Evolutionary conservation across 2,329 filamentous ascomycete genomes (phyloP).

Genomic region (Dryadomyces quercus-mongolicae): DNA sequence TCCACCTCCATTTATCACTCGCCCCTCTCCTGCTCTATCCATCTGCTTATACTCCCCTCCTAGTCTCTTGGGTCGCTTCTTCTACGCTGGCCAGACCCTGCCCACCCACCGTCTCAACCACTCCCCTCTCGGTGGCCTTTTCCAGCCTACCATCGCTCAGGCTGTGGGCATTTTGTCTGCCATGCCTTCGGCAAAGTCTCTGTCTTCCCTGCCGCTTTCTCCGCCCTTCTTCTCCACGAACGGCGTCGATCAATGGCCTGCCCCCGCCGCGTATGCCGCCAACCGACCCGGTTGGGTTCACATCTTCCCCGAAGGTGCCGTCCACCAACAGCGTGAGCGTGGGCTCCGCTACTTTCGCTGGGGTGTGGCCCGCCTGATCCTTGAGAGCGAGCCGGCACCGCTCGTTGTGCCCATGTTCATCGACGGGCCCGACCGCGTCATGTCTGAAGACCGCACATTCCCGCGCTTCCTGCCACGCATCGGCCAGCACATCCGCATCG

Average conservation of each 20-base stretch:
- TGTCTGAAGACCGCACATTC: slow-evolving; percentile 71
- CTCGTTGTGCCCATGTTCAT: slow-evolving; percentile 92
- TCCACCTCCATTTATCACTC: neutral
- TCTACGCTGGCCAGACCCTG: slow-evolving; percentile 77
- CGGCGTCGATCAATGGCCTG: slow-evolving; percentile 50
- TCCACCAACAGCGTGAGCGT: slow-evolving; percentile 71
- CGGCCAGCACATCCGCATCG: slow-evolving; percentile 57
- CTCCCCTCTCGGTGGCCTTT: slow-evolving; percentile 70
- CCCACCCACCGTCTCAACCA: slow-evolving; percentile 75
- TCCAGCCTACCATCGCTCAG: slow-evolving; percentile 80
- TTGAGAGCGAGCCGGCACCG: slow-evolving; percentile 74
- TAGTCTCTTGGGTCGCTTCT: slow-evolving; percentile 65
- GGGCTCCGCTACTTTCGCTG: slow-evolving; percentile 96
- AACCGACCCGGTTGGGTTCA: slow-evolving; percentile 79
- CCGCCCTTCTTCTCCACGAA: slow-evolving; percentile 55
- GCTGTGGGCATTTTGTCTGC: slow-evolving; percentile 71
- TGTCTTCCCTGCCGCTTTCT: slow-evolving; percentile 4
- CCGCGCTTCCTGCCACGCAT: slow-evolving; percentile 71
- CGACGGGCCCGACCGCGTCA: slow-evolving; percentile 75
- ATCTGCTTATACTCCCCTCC: neutral
- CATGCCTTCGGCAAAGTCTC: slow-evolving; percentile 2
- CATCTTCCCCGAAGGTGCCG: slow-evolving; percentile 89
- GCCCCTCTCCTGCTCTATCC: neutral
- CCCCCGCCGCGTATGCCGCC: slow-evolving; percentile 58
- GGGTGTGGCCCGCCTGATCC: slow-evolving; percentile 82